phyloP scores from a whole-genome alignment of 2,329 filamentous ascomycete genomes.

The Falciphora oryzae region DNA sequence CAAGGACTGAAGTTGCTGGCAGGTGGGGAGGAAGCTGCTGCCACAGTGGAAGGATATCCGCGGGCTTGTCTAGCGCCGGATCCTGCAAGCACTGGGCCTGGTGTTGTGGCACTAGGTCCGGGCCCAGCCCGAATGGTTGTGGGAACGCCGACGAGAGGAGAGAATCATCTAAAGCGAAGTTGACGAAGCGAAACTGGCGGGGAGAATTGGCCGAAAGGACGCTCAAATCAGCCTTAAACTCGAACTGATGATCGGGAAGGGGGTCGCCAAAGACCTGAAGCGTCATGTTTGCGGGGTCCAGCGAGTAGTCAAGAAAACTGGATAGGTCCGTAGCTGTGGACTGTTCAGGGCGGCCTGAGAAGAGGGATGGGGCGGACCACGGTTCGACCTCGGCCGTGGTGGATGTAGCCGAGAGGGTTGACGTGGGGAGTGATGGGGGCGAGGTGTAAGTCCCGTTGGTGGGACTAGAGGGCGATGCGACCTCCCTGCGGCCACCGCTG shows the following conservation, averaged over 20 bases:
- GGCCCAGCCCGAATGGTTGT: too few relatives aligned
- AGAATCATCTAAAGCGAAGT: neutral
- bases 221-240: neutral
- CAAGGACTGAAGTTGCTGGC: slow-evolving; percentile 9
- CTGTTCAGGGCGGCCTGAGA: too few relatives aligned
- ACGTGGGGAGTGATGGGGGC: neutral
- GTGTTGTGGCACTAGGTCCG: too few relatives aligned
- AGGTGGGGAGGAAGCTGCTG: slow-evolving; percentile 12
- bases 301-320: too few relatives aligned
- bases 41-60: slow-evolving; percentile 2
- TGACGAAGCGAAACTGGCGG: neutral
- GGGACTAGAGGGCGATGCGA: neutral
- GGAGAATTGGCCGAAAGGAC: neutral
- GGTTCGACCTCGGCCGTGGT: neutral
- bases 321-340: too few relatives aligned
- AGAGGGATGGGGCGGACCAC: neutral
- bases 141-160: neutral
- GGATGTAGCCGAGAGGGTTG: neutral
- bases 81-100: too few relatives aligned
- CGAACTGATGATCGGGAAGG: slow-evolving; percentile 12
- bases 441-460: neutral
- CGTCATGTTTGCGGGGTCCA: slow-evolving; percentile 3
- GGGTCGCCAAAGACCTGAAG: slow-evolving; percentile 10
- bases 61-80: too few relatives aligned
- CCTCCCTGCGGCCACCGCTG: too few relatives aligned